A percentile compares a stretch with the other conserved stretches of the same genome.
Conservation (phyloP, 2,329 filamentous ascomycete genomes). For the Diaporthe australafricana region DNA sequence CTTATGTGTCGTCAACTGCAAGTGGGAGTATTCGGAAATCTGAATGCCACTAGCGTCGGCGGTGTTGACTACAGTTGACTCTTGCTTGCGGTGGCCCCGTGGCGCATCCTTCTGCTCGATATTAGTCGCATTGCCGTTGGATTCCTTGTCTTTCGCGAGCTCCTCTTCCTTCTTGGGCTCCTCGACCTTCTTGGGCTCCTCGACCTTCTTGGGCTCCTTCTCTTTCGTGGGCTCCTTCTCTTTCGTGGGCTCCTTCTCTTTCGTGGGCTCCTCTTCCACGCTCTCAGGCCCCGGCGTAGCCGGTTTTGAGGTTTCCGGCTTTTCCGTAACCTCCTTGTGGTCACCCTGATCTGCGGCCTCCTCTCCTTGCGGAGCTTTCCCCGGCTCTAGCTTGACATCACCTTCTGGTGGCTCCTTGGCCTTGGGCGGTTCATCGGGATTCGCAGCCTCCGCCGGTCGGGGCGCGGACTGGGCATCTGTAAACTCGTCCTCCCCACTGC, state of each 20-base stretch:
- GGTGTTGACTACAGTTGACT: constrained; percentile 53
- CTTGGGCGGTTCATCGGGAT: background rate
- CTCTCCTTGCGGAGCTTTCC: background rate
- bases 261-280: background rate
- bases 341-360: no score
- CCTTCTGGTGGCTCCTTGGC: background rate
- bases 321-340: no score
- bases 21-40: constrained; percentile 91
- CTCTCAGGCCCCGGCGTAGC: background rate
- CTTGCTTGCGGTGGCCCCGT: constrained; percentile 49
- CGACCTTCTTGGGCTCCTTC: background rate
- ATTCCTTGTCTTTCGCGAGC: background rate
- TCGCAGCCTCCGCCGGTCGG: background rate
- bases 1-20: constrained; percentile 73
- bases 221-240: background rate
- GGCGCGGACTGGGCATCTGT: constrained; percentile 43
- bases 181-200: no score
- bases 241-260: background rate
- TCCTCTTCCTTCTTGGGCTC: background rate
- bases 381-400: background rate
- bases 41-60: constrained; percentile 43
- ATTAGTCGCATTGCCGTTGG: background rate
- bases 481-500: constrained; percentile 42
- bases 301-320: background rate
- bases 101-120: constrained; percentile 40